These are phyloP conservation scores for Hortaea werneckii DNA, from an alignment of 2,329 filamentous ascomycete genomes.

Conservation along the genomic window DNA sequence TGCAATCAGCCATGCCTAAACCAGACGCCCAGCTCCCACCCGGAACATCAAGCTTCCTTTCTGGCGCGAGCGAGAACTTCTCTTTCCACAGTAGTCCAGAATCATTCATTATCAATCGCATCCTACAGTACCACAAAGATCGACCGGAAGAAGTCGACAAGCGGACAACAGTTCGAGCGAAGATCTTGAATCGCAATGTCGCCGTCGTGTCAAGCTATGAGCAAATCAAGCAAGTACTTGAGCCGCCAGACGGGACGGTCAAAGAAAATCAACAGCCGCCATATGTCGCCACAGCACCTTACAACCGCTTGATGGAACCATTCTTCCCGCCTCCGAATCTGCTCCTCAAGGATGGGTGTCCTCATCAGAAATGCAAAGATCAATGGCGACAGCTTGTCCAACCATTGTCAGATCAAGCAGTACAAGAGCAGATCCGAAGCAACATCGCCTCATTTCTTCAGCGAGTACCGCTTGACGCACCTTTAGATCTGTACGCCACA, in stretches of 20 bases:
- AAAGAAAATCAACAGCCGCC: neutral
- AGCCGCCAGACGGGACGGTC: constrained; percentile 1
- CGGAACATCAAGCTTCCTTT: constrained; percentile 8
- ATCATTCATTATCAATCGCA: constrained; percentile 12
- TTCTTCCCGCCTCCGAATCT: constrained; percentile 19
- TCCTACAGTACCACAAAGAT: constrained; percentile 3
- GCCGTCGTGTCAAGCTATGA: constrained; percentile 14
- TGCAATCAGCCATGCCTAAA: constrained; percentile 2
- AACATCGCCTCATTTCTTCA: neutral
- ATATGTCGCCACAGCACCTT: constrained; percentile 10
- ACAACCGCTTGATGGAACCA: constrained; percentile 12
- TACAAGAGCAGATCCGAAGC: neutral
- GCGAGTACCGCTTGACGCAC: neutral
- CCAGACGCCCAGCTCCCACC: constrained; percentile 7
- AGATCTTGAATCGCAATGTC: constrained; percentile 16
- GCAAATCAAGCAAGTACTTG: constrained; percentile 9
- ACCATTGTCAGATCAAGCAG: neutral
- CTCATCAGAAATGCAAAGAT: constrained; percentile 5
- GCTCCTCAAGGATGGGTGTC: constrained; percentile 9
- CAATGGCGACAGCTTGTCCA: neutral
- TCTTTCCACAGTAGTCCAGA: constrained; percentile 18
- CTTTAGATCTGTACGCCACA: constrained; percentile 17
- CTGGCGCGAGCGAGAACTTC: constrained; percentile 12
- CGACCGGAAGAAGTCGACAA: constrained; percentile 5
- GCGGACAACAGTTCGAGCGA: constrained; percentile 9